Evolutionary conservation across 2,329 filamentous ascomycete genomes (phyloP), one percentile per base, ranked within the genome.

Genomic region (Phyllosticta paracitricarpa): DNA sequence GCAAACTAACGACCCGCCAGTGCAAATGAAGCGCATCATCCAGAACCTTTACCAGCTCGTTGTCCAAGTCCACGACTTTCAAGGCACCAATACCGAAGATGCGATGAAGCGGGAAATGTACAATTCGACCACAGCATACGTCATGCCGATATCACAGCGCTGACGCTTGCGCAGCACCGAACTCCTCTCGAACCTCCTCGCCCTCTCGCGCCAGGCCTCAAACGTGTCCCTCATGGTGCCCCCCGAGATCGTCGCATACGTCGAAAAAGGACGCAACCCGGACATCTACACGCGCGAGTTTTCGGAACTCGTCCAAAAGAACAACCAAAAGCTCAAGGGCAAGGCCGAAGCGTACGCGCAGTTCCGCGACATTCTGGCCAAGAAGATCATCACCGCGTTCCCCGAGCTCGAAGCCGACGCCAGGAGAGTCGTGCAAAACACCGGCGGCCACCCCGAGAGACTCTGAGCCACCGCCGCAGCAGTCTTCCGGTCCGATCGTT

Each of bases 241-340:
- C 0, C 78, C 82, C 4, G 84, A 86, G 65, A 82, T 87, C 33
- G 81, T 85, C 65, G 77, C 79, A 61, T 87, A 86, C 69, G 82
- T 87, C 35, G 83, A 86, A 66, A 76, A 79, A 22, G 80, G 82
- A 19, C 81, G 84, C 24, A 87, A 87, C 67, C 84, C 84, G 7
- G 84, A 87, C 66, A 86, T 87, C 65, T 87, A 85, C 71, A 86
- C 83, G 8, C 79, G 84, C 54, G 83, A 87, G 66, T 85, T 86
- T 64, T 82, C 87, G 54, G 84, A 87, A 71, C 75, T 82, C 28
- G 82, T 84, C 8, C 84, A 86, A 73, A 77, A 80, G 63, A 79
- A 81, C 56, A 87, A 87, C 65, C 83, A 85, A 68, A 80, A 83
- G 70, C 72, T 86, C 58, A 84, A 83, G 66, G 84, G 84, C 33